Evolutionary conservation across 345 rosid species (phyloP).

Genomic region (Carallia brachiata): DNA sequence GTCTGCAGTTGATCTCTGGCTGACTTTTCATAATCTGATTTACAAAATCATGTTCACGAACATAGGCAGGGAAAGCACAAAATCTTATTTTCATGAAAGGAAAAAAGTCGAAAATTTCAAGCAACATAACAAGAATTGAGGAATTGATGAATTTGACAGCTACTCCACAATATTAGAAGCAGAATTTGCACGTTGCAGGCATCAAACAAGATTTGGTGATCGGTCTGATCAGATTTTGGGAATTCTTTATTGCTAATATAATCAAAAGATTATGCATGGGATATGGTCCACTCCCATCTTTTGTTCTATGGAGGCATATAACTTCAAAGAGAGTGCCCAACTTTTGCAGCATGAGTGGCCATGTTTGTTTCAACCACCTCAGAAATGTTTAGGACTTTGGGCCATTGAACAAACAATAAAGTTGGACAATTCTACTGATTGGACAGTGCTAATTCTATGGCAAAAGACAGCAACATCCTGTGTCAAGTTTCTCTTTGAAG

Average conservation of each 20-base stretch:
- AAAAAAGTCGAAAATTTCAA: slow-evolving; percentile 7
- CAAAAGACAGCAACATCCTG: slow-evolving; percentile 5
- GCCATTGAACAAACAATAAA: slow-evolving; percentile 8
- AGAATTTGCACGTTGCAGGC: slow-evolving; percentile 1
- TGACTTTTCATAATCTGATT: slow-evolving; percentile 8
- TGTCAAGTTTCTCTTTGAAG: background rate
- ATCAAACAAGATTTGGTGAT: slow-evolving; percentile 19
- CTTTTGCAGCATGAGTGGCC: background rate
- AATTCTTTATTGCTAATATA: slow-evolving; percentile 15
- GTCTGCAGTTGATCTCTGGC: slow-evolving; percentile 21
- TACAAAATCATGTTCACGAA: slow-evolving; percentile 2
- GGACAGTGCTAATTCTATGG: background rate
- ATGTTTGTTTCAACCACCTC: slow-evolving; percentile 5
- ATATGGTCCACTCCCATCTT: slow-evolving; percentile 20
- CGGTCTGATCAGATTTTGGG: slow-evolving; percentile 18
- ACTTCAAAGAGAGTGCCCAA: slow-evolving; percentile 15
- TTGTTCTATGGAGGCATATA: slow-evolving; percentile 13
- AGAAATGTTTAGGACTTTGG: background rate
- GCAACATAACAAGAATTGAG: slow-evolving; percentile 17
- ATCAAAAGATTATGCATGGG: slow-evolving; percentile 9
- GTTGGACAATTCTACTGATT: slow-evolving; percentile 7
- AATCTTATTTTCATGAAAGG: slow-evolving; percentile 1
- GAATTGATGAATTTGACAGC: slow-evolving; percentile 13
- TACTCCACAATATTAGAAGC: slow-evolving; percentile 2
- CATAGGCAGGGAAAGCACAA: slow-evolving; percentile 5